Percentiles rank a stretch among this genome's conserved stretches.
phyloP scores from a whole-genome alignment of 2,329 filamentous ascomycete genomes.

The Exophiala aquamarina region DNA sequence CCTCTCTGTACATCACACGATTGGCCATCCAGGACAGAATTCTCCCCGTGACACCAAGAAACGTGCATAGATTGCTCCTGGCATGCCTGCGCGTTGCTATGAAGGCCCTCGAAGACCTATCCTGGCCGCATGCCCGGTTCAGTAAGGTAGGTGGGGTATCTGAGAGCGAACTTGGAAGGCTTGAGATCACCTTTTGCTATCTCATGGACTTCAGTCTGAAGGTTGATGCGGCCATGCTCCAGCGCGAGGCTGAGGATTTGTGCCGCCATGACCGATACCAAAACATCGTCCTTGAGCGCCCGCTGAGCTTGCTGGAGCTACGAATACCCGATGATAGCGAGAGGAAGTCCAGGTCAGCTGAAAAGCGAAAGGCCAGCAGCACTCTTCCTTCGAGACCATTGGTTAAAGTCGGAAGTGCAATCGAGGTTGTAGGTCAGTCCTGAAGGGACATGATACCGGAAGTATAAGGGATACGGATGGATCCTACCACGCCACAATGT shows the following conservation, averaged over 20 bases:
- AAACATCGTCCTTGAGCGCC: conserved; percentile 11
- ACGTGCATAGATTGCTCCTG: conserved; percentile 81
- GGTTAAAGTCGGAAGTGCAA: conserved; percentile 19
- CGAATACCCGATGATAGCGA: conserved; percentile 17
- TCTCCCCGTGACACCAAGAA: conserved; percentile 77
- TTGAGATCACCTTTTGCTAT: conserved; percentile 90
- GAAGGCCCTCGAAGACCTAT: conserved; percentile 92
- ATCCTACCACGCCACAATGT: no score
- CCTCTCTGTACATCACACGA: conserved; percentile 82
- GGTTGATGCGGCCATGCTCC: conserved; percentile 59
- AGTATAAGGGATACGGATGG: no score
- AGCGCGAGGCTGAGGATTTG: conserved; percentile 48
- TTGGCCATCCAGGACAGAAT: conserved; percentile 74
- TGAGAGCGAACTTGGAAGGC: conserved; percentile 72
- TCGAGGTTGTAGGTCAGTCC: conserved; percentile 22
- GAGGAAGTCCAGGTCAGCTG: conserved; percentile 13
- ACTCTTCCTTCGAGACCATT: conserved; percentile 25
- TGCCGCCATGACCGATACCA: conserved; percentile 32
- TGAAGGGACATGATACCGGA: not conserved
- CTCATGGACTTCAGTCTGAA: conserved; percentile 79
- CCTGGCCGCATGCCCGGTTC: conserved; percentile 80
- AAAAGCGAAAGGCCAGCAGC: conserved; percentile 29
- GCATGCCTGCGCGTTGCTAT: conserved; percentile 84
- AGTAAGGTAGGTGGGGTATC: conserved; percentile 86
- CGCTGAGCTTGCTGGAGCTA: conserved; percentile 15